These are phyloP conservation scores for Chaetomium cochliodes DNA, from an alignment of 495 filamentous ascomycete genomes.

Conservation along the genomic window DNA sequence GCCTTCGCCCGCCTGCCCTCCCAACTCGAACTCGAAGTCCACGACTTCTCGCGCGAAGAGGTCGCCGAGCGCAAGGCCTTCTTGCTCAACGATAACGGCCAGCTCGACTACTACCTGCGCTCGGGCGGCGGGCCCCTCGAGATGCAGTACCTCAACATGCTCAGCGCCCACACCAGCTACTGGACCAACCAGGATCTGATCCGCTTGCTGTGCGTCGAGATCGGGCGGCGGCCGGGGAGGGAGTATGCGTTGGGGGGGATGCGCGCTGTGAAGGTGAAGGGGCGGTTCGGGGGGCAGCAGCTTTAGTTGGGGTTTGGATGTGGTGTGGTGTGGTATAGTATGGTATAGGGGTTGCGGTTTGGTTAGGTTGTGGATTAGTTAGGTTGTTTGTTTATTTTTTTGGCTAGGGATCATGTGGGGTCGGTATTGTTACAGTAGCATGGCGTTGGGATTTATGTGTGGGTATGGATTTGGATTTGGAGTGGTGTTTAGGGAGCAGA, in stretches of 20 bases:
- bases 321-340: neutral
- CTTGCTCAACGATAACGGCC: constrained; percentile 90
- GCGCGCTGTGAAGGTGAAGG: constrained; percentile 68
- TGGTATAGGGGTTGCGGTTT: too few species aligned
- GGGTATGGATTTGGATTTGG: neutral
- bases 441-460: neutral
- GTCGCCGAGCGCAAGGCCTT: constrained; percentile 85
- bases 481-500: neutral
- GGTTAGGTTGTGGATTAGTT: too few species aligned
- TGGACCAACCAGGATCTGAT: constrained; percentile 86
- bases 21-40: constrained; percentile 90
- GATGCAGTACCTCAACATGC: constrained; percentile 95
- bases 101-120: constrained; percentile 83
- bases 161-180: constrained; percentile 94
- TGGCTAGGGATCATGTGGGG: too few species aligned
- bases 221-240: constrained; percentile 72
- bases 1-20: constrained; percentile 68
- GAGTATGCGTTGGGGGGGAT: constrained; percentile 64
- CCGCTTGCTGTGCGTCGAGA: constrained; percentile 79
- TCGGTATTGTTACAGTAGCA: neutral
- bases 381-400: too few species aligned
- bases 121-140: constrained; percentile 80
- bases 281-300: constrained; percentile 20
- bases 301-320: neutral
- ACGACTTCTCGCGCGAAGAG: constrained; percentile 91